Conservation (phyloP, 495 filamentous ascomycete genomes). For the Penicillium atrosanguineum region DNA sequence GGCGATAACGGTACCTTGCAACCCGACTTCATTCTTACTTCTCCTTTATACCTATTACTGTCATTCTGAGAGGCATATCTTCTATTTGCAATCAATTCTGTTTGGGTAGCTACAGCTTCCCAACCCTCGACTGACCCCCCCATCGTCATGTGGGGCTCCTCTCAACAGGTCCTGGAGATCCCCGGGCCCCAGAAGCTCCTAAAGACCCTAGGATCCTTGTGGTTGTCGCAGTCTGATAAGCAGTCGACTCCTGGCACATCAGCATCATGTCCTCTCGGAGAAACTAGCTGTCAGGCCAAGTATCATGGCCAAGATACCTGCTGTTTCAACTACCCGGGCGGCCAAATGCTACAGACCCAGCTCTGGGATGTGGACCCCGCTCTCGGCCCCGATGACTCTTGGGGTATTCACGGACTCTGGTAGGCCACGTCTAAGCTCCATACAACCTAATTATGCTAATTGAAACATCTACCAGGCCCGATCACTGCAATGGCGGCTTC, state of each 20-base stretch:
- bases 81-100: not conserved
- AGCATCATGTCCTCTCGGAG: slow-evolving; percentile 45
- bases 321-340: slow-evolving; percentile 81
- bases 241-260: slow-evolving; percentile 8
- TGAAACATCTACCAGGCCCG: slow-evolving; percentile 53
- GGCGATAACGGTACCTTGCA: slow-evolving; percentile 5
- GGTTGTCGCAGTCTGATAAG: slow-evolving; percentile 25
- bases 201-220: slow-evolving; percentile 35
- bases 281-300: slow-evolving; percentile 58
- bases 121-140: not conserved
- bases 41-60: not conserved
- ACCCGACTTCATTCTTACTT: not conserved
- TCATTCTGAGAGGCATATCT: not conserved
- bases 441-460: not conserved
- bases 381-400: slow-evolving; percentile 70
- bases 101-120: not conserved
- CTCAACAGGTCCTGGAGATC: slow-evolving; percentile 27
- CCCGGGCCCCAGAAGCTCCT: slow-evolving; percentile 45
- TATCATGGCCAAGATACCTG: slow-evolving; percentile 61
- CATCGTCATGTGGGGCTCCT: slow-evolving; percentile 18
- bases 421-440: slow-evolving; percentile 18
- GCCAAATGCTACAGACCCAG: slow-evolving; percentile 76
- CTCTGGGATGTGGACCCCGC: slow-evolving; percentile 80
- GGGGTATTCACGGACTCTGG: slow-evolving; percentile 90
- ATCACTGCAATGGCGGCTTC: slow-evolving; percentile 80